Base-by-base conservation (phyloP, 2,329 filamentous ascomycete genomes). In the Colletotrichum echinochloae region DNA sequence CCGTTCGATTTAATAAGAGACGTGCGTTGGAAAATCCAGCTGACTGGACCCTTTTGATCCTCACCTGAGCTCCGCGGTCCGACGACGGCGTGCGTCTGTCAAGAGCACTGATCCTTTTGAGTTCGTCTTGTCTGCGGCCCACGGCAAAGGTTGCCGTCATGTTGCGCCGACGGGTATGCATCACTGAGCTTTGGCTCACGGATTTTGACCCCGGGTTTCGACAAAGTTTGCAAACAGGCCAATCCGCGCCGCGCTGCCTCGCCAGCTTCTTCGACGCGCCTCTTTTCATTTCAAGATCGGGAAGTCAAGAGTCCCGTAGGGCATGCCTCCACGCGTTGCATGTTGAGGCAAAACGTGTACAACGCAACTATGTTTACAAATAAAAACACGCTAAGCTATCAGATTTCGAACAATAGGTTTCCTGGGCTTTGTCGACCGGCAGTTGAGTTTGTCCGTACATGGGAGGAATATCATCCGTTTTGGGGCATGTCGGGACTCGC, bases 71-170 rank as follows among this genome's bases (percentile, higher is more conserved):
- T n/a, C 30, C 9, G 16, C 44, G 6, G 26, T 11, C 5, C 20
- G 20, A 11, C 23, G 28, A 14, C 5, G n/a, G n/a, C n/a, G n/a
- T 5, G 6, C 2, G 4, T 16, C 16, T 39, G 52, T 7, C 11
- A 39, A 35, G 14, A 30, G 7, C 14, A 5, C 33, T 16, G 11
- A 1, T 12, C 30, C 3, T n/a, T n/a, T 30, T 28, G 33, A 20
- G 20, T 65, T 69, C 66, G 16, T 69, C 66, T 33, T n/a, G 37
- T 69, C 66, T 49, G 52, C 61, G 61, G 66, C 37, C 66, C 28
- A 46, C 35, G 30, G 41, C 14, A 8, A 30, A 12, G 23, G 20
- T 59, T 65, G n/a, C 39, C 44, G 46, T 52, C 60, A 59, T 35
- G 52, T 68, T 68, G 51, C 51, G 60, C 52, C 60, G 35, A 33